Evolutionary conservation across 257 asterid species (phyloP).

Genomic region (Solanum appendiculatum): DNA sequence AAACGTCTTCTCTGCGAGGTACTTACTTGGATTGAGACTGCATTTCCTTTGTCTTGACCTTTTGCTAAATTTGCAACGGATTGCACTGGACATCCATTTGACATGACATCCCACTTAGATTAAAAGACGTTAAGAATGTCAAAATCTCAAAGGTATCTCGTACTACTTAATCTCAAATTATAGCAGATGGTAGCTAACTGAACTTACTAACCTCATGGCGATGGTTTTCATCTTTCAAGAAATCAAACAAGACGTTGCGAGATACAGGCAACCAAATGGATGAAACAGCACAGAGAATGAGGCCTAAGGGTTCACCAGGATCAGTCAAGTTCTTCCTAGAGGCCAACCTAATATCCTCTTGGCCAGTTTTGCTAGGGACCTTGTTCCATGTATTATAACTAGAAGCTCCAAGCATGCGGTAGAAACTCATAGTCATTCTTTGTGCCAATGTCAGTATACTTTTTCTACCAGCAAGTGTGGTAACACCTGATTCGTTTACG

Average conservation of each 20-base stretch:
- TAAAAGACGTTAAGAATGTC: not conserved
- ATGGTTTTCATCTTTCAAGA: conserved; percentile 59
- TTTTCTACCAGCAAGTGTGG: conserved; percentile 80
- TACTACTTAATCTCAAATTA: not conserved
- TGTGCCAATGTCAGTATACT: conserved; percentile 69
- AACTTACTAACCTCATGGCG: conserved; percentile 51
- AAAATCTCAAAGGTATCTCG: not conserved
- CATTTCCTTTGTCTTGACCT: conserved; percentile 75
- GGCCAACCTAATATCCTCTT: conserved; percentile 58
- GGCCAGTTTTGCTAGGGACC: conserved; percentile 40
- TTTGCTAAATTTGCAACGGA: conserved; percentile 61
- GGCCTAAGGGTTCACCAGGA: conserved; percentile 66
- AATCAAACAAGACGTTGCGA: conserved; percentile 52
- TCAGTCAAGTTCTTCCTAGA: conserved; percentile 58
- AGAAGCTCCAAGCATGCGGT: conserved; percentile 60
- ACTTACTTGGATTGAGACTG: conserved; percentile 63
- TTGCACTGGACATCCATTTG: conserved; percentile 39
- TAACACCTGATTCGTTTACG: conserved; percentile 39
- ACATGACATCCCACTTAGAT: conserved; percentile 47
- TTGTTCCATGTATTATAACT: conserved; percentile 75
- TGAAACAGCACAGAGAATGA: conserved; percentile 61
- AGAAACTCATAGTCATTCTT: conserved; percentile 62
- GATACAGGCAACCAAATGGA: conserved; percentile 76
- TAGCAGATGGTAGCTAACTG: not conserved
- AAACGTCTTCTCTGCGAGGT: not conserved